Evolutionary conservation across 2,329 filamentous ascomycete genomes (phyloP).

Genomic region (Cladosporium halotolerans): DNA sequence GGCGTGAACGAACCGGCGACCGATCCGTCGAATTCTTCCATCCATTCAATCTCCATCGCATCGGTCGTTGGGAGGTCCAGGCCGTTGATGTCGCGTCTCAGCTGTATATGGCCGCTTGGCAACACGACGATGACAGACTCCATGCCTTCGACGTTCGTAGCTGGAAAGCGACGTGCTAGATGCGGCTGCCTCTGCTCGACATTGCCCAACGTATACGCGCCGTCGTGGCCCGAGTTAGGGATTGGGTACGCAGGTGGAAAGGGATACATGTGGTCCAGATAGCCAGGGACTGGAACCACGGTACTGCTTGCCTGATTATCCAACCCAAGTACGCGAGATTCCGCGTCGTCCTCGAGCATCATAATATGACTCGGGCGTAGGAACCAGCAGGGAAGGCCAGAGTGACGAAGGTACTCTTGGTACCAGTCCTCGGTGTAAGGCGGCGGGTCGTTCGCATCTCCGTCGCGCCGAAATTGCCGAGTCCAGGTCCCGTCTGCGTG

Average conservation of each 20-base stretch:
- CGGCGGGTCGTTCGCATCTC: background rate
- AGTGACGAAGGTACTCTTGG: background rate
- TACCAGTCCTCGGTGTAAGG: conserved; percentile 1
- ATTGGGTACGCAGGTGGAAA: background rate
- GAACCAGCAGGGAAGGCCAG: background rate
- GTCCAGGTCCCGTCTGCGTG: background rate
- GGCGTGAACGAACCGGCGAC: no score
- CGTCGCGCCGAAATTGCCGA: background rate
- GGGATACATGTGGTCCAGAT: background rate
- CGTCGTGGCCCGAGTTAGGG: background rate
- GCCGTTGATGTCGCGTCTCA: background rate
- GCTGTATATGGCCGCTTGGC: background rate
- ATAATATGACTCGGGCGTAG: background rate
- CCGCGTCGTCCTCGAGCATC: background rate
- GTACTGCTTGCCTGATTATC: background rate
- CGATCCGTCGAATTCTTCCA: background rate
- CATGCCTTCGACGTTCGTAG: background rate
- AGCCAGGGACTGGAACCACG: background rate
- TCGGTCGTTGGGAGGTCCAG: background rate
- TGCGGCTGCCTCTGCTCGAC: background rate
- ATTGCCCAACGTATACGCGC: background rate
- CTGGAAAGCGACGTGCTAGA: background rate
- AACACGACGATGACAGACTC: background rate
- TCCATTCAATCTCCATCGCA: background rate
- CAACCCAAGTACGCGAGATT: background rate